Evolutionary conservation across 495 filamentous ascomycete genomes (phyloP).

Genomic region (Cladorrhinum samala): DNA sequence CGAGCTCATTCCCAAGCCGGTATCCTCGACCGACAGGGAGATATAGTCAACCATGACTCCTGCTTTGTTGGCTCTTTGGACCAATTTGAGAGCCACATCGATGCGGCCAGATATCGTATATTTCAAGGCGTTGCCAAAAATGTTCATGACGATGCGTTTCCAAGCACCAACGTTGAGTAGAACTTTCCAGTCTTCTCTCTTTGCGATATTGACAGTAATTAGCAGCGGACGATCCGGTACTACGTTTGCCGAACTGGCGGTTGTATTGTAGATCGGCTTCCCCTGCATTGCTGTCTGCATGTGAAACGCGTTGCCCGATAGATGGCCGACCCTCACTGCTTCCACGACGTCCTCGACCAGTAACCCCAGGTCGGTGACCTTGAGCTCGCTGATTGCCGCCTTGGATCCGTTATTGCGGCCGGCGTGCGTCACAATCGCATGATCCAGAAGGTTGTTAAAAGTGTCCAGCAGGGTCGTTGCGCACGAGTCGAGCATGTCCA

Average conservation of each 20-base stretch:
- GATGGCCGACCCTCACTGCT: slow-evolving; percentile 35
- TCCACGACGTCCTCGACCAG: slow-evolving; percentile 41
- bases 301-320: slow-evolving; percentile 23
- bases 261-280: slow-evolving; percentile 14
- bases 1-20: slow-evolving; percentile 61
- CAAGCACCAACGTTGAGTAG: slow-evolving; percentile 38
- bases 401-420: slow-evolving; percentile 42
- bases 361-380: slow-evolving; percentile 25
- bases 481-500: slow-evolving; percentile 69
- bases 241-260: neutral
- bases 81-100: slow-evolving; percentile 46
- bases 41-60: slow-evolving; percentile 1
- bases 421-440: slow-evolving; percentile 48
- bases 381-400: slow-evolving; percentile 48
- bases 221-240: slow-evolving; percentile 18
- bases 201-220: slow-evolving; percentile 32
- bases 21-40: slow-evolving; percentile 49
- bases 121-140: slow-evolving; percentile 79
- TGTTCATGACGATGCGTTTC: slow-evolving; percentile 68
- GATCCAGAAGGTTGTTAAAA: slow-evolving; percentile 43
- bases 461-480: slow-evolving; percentile 59
- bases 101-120: slow-evolving; percentile 66
- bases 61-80: slow-evolving; percentile 5
- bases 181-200: slow-evolving; percentile 27
- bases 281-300: neutral